A percentile compares a stretch with the other conserved stretches of the same genome.
These are phyloP conservation scores for Phytophthora ramorum DNA, from an alignment of 352 stramenopile species.

Conservation along the genomic window DNA sequence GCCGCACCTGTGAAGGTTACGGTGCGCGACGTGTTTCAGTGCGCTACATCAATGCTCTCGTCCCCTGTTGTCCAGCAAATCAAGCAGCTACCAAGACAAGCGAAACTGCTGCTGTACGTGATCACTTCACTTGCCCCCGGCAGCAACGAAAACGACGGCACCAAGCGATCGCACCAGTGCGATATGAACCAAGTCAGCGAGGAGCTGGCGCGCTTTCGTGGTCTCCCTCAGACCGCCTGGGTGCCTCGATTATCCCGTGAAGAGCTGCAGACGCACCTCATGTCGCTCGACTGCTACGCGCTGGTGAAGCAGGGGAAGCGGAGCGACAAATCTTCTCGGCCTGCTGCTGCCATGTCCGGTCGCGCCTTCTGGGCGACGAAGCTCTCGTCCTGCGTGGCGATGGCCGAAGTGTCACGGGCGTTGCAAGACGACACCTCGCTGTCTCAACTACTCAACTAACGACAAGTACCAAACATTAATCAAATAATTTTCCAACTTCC, in stretches of 20 bases:
- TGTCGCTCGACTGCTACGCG: conserved; percentile 76
- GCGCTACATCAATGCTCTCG: conserved; percentile 52
- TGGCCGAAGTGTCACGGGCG: conserved; percentile 48
- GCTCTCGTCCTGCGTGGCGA: conserved; percentile 56
- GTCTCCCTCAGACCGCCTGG: conserved; percentile 52
- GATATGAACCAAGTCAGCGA: conserved; percentile 57
- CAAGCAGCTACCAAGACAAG: conserved; percentile 63
- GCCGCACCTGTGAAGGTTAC: conserved; percentile 27
- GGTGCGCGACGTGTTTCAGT: conserved; percentile 56
- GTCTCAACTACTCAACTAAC: conserved; percentile 29
- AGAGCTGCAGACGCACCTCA: conserved; percentile 67
- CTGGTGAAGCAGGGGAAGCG: conserved; percentile 52
- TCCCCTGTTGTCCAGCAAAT: conserved; percentile 59
- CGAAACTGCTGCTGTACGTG: conserved; percentile 73
- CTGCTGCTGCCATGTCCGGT: conserved; percentile 22
- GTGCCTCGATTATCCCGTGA: conserved; percentile 63
- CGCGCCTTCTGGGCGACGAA: conserved; percentile 55
- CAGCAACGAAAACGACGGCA: conserved; percentile 21
- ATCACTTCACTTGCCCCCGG: conserved; percentile 62
- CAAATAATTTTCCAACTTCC: conserved; percentile 27
- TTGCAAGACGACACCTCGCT: conserved; percentile 62
- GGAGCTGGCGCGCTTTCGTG: conserved; percentile 52
- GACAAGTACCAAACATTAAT: conserved; percentile 21
- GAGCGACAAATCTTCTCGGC: conserved; percentile 20
- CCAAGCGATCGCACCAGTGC: conserved; percentile 23